Evolutionary conservation across 2,329 filamentous ascomycete species (phyloP), one percentile per base, ranked within the genome.

Genomic region (Venturia oleaginea): DNA sequence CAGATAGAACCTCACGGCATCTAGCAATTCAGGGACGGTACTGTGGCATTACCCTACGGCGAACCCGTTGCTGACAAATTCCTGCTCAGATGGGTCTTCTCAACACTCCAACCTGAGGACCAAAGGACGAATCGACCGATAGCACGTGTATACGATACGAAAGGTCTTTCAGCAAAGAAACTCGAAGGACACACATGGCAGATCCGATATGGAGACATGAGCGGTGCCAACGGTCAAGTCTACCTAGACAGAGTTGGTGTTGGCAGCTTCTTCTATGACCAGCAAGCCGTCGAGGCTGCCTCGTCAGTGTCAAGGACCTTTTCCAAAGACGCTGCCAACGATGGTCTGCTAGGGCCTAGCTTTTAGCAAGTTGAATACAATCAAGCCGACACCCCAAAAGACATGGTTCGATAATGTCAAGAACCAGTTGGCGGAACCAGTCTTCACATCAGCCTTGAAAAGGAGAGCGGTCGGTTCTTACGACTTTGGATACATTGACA

Each of bases 251-350:
- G 78, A 59, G 87, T 90, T 51, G 76, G 77, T 27, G 80, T 90
- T 32, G 86, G 85, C 59, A 77, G 77, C 32, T 81, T 87, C 2
- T 83, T 78, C 34, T 84, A 86, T 40, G 79, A 79, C 2, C 72
- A 74, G 1, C 87, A 90, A 74, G 85, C 86, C 11, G 83, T 91
- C 11, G 84, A 89, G 73, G 82, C 86, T 42, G 87, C 87, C 17
- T 77, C 78, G 3, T 76, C 78, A 1, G 81, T 89, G 48, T 87
- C 85, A 17, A 65, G 73, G 0, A 68, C 77, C 51, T 86, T 87
- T 74, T 69, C 74, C 6, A 68, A 76, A 64, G 82, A 86, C 69
- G 70, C 69, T 32, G 72, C 81, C 70, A 84, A 80, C 62, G 85
- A 87, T 68, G 84, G 85, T 63, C 78, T 87, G 30, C 76, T 87